Percentiles rank a stretch among this genome's conserved stretches.
Conservation (phyloP, 176 grass and related monocot genomes). For the Ananas comosus region DNA sequence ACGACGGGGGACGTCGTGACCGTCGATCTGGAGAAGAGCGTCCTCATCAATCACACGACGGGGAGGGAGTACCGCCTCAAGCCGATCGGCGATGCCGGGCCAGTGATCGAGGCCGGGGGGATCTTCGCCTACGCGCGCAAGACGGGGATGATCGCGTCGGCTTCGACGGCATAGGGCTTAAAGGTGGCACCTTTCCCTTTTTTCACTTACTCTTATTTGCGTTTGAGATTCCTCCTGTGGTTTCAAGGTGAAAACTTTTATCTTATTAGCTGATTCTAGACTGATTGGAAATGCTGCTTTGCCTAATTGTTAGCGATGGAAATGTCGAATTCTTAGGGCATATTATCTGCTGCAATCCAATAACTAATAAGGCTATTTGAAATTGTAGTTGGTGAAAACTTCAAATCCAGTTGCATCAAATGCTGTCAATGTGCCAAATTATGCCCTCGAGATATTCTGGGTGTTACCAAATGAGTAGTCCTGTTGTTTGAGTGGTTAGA, state of each 20-base stretch:
- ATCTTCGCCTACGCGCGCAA: constrained; percentile 93
- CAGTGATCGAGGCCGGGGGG: constrained; percentile 82
- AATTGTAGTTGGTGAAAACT: too few relatives aligned
- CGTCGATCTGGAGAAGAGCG: constrained; percentile 48
- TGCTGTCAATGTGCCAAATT: too few relatives aligned
- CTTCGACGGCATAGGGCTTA: constrained; percentile 15
- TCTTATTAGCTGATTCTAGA: background rate
- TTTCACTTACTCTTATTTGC: background rate
- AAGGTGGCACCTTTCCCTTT: constrained; percentile 32
- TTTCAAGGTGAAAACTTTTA: background rate
- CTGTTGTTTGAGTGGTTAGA: too few relatives aligned
- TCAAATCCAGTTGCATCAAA: too few relatives aligned
- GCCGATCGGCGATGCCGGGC: constrained; percentile 89
- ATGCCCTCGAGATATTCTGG: too few relatives aligned
- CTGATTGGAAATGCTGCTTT: too few relatives aligned
- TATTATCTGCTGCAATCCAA: too few relatives aligned
- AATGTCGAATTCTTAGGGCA: too few relatives aligned
- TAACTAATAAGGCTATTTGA: too few relatives aligned
- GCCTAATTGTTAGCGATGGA: too few relatives aligned
- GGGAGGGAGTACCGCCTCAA: constrained; percentile 89
- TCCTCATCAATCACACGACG: constrained; percentile 72
- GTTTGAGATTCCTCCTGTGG: background rate
- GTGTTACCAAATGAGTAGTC: too few relatives aligned
- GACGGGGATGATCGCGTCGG: constrained; percentile 77
- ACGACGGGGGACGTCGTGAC: constrained; percentile 72